Percentiles rank a stretch among this genome's conserved stretches.
Conservation (phyloP, 208 protist genomes). For the Sergeia podlipaevii region DNA sequence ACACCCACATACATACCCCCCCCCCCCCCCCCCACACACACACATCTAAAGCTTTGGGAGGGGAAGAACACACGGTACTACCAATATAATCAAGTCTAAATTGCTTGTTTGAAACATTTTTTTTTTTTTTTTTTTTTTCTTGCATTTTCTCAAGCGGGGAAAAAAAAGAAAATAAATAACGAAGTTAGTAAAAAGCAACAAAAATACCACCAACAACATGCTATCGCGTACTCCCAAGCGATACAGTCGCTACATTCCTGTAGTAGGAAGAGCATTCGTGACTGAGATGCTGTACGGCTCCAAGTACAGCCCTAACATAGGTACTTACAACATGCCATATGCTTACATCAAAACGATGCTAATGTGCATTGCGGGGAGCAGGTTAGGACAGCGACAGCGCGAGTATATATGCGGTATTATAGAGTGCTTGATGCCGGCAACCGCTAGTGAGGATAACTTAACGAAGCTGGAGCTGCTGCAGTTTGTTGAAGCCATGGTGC, state of each 20-base stretch:
- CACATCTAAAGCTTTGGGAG: conserved; percentile 10
- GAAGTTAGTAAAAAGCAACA: not conserved
- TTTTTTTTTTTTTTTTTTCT: conserved; percentile 8
- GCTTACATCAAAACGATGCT: conserved; percentile 77
- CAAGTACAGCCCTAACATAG: conserved; percentile 72
- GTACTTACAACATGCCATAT: conserved; percentile 56
- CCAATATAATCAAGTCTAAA: not conserved
- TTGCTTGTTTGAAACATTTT: not conserved
- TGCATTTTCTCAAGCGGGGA: not conserved
- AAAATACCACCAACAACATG: conserved; percentile 1
- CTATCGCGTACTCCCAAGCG: no score
- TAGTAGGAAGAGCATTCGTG: conserved; percentile 61
- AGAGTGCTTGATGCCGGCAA: conserved; percentile 43
- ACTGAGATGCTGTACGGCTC: conserved; percentile 70
- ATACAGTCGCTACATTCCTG: conserved; percentile 45
- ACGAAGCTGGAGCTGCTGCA: conserved; percentile 61
- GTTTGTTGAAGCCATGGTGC: conserved; percentile 48
- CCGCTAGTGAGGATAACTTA: conserved; percentile 30
- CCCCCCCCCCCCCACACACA: no score
- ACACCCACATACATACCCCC: no score
- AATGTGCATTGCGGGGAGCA: conserved; percentile 39
- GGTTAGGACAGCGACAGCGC: conserved; percentile 25
- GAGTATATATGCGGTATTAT: conserved; percentile 61
- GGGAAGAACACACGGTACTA: not conserved
- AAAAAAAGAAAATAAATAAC: not conserved